Conservation (phyloP, 768 basidiomycete species). For the Dendrothele bispora region DNA sequence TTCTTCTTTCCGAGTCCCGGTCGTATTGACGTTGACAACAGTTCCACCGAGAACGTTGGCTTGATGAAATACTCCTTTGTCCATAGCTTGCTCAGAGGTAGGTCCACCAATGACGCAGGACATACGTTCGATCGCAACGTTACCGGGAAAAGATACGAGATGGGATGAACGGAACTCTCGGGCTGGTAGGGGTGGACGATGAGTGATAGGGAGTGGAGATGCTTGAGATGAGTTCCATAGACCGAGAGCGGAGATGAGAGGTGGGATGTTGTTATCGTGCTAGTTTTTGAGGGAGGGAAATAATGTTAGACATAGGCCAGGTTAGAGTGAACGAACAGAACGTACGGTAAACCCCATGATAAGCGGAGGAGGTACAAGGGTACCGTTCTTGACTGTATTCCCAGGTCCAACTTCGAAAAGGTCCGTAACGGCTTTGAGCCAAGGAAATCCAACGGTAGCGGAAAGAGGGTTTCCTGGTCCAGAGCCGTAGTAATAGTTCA, state of each 20-base stretch:
- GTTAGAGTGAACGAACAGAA: not conserved
- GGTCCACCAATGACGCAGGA: conserved; percentile 26
- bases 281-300: conserved; percentile 11
- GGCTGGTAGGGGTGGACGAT: conserved; percentile 23
- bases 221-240: conserved; percentile 40
- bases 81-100: conserved; percentile 4
- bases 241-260: conserved; percentile 40
- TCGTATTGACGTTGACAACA: too few species aligned
- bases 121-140: conserved; percentile 41
- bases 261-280: conserved; percentile 47
- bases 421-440: conserved; percentile 37
- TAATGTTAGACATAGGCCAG: not conserved
- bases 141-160: conserved; percentile 40
- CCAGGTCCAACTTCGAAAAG: conserved; percentile 33
- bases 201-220: conserved; percentile 30
- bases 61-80: conserved; percentile 2
- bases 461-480: conserved; percentile 45
- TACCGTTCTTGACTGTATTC: conserved; percentile 19
- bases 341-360: conserved; percentile 44
- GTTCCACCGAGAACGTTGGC: conserved; percentile 5
- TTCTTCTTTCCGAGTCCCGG: not conserved
- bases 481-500: conserved; percentile 49
- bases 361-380: conserved; percentile 36
- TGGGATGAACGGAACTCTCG: conserved; percentile 39
- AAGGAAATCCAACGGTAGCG: conserved; percentile 37